Evolutionary conservation across 1,284 basidiomycete species (phyloP), one percentile per base, ranked within the genome.

Genomic region (Takashimella tepidaria): DNA sequence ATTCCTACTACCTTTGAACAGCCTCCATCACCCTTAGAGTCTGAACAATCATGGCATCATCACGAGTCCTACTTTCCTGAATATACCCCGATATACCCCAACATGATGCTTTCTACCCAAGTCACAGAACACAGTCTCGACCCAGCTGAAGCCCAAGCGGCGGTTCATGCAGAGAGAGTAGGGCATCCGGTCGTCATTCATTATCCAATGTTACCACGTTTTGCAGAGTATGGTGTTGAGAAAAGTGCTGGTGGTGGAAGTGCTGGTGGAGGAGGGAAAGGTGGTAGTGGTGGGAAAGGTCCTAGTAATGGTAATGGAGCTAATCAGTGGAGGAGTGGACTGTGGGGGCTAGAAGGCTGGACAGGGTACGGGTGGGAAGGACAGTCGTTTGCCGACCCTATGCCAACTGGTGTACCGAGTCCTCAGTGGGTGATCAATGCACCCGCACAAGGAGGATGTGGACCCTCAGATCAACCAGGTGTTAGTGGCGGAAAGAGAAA

Each of bases 11-110:
- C n/a, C n/a, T n/a, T n/a, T n/a, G n/a, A n/a, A n/a, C n/a, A n/a
- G n/a, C n/a, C n/a, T n/a, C n/a, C n/a, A n/a, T n/a, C n/a, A n/a
- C n/a, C n/a, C n/a, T n/a, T n/a, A n/a, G n/a, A n/a, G 16, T 50
- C 53, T 12, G 48, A 42, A 21, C 20, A 31, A 21, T 44, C 53
- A 43, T 67, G 66, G 64, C 54, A 63, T 24, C 62, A 68, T 52
- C 65, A 71, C 53, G 46, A 52, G 6, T 59, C 60, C 10, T 71
- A 71, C 53, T 71, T 63, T 47, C 69, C 68, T n/a, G 56, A 61
- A 37, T 69, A 65, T 54, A 56, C 54, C 43, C 61, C 64, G 3
- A 48, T 64, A 26, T 44, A 22, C 21, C 51, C 51, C 12, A 19
- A 16, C n/a, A 20, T 43, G 31, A 41, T 11, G 20, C 22, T 48